Evolutionary conservation across 108 stramenopile species (phyloP).

Genomic region (Skeletonema tropicum): DNA sequence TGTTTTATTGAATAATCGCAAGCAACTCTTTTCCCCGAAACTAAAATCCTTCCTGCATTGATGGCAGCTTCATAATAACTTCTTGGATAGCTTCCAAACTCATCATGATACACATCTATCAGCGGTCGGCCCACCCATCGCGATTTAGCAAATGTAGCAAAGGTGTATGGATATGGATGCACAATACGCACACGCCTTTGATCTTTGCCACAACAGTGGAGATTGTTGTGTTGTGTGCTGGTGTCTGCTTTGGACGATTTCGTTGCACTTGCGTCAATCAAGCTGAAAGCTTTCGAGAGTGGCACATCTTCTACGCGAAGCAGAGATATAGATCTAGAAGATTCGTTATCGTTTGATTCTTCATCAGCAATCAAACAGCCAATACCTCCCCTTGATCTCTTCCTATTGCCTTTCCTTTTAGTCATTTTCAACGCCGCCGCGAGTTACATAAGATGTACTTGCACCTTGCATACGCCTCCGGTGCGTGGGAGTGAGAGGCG

Average conservation of each 20-base stretch:
- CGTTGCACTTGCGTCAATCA: slow-evolving; percentile 15
- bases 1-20: slow-evolving; percentile 60
- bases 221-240: not conserved
- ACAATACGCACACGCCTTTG: slow-evolving; percentile 44
- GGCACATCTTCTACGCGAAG: slow-evolving; percentile 38
- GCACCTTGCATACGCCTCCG: no score
- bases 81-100: slow-evolving; percentile 81
- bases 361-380: slow-evolving; percentile 27
- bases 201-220: not conserved
- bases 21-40: slow-evolving; percentile 62
- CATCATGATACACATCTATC: slow-evolving; percentile 70
- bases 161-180: slow-evolving; percentile 78
- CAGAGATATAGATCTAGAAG: not conserved
- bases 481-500: no score
- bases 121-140: slow-evolving; percentile 79
- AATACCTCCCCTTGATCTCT: slow-evolving; percentile 45
- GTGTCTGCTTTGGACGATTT: not conserved
- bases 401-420: slow-evolving; percentile 56
- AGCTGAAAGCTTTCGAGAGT: slow-evolving; percentile 34
- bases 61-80: slow-evolving; percentile 78
- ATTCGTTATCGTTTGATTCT: slow-evolving; percentile 16
- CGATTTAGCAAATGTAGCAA: slow-evolving; percentile 77
- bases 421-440: slow-evolving; percentile 33
- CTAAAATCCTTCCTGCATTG: slow-evolving; percentile 72
- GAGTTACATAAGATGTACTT: no score